Percentiles rank a stretch among this genome's conserved stretches.
Evolutionary conservation across 1,284 basidiomycete species (phyloP).

Genomic region (Peniophora sp.): DNA sequence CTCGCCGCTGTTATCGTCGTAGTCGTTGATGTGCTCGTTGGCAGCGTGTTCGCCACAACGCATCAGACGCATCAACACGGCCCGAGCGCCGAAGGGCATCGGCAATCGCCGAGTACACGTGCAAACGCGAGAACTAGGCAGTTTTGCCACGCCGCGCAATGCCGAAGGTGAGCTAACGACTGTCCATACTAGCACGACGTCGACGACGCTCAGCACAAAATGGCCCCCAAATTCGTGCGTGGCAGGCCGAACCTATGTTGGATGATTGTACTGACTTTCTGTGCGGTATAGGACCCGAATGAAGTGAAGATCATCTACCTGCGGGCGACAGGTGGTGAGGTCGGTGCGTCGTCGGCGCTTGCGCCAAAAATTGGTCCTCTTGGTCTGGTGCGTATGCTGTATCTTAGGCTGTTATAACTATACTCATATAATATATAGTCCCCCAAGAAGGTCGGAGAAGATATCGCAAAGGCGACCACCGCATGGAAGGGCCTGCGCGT

Average conservation of each 20-base stretch:
- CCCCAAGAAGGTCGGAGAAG: constrained; percentile 99
- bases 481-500: constrained; percentile 99
- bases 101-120: background rate
- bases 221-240: constrained; percentile 76
- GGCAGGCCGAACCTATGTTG: constrained; percentile 1
- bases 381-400: constrained; percentile 75
- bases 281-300: constrained; percentile 65
- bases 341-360: constrained; percentile 97
- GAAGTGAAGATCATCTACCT: constrained; percentile 99
- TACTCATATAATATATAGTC: constrained; percentile 48
- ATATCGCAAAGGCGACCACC: constrained; percentile 98
- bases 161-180: constrained; percentile 8
- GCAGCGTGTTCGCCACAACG: background rate
- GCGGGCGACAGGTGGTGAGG: constrained; percentile 98
- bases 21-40: constrained; percentile 9
- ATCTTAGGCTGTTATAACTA: background rate
- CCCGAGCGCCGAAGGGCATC: too few relatives aligned
- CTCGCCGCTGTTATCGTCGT: constrained; percentile 12
- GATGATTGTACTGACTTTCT: constrained; percentile 11
- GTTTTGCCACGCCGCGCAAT: background rate
- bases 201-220: constrained; percentile 26
- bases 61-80: background rate
- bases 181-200: constrained; percentile 3
- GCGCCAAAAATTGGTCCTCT: constrained; percentile 99
- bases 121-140: background rate